Conservation (phyloP, 2,329 filamentous ascomycete genomes). For the Sordariomycetes sp. region DNA sequence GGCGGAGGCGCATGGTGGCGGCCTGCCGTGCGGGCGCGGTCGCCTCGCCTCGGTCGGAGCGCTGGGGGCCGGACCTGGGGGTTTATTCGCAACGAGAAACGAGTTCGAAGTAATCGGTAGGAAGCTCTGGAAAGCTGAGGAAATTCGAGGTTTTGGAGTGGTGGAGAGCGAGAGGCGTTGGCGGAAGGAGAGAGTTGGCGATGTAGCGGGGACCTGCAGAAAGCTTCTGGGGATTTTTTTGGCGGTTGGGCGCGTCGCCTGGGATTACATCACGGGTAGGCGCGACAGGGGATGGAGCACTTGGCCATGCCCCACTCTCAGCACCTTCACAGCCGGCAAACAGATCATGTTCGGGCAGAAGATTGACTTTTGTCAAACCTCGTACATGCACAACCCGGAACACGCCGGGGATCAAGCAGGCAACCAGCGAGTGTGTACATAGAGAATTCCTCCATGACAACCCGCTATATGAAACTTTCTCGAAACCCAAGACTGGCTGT, state of each 20-base stretch:
- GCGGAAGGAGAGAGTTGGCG: neutral
- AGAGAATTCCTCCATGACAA: too few relatives aligned
- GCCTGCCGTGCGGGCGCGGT: neutral
- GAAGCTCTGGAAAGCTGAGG: neutral
- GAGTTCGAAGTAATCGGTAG: neutral
- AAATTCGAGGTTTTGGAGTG: neutral
- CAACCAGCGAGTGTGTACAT: too few relatives aligned
- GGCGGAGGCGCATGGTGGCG: conserved; percentile 54
- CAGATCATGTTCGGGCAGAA: too few relatives aligned
- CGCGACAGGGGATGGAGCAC: neutral
- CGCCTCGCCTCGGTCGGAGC: neutral
- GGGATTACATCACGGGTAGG: neutral
- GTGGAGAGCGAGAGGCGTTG: neutral
- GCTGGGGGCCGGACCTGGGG: neutral
- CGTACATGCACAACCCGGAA: too few relatives aligned
- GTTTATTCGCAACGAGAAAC: neutral
- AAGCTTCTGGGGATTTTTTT: neutral
- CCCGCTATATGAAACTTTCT: too few relatives aligned
- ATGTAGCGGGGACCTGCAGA: neutral
- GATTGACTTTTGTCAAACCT: too few relatives aligned
- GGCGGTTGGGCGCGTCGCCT: neutral
- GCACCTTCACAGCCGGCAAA: too few relatives aligned
- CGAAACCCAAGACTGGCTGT: too few relatives aligned
- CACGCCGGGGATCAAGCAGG: too few relatives aligned
- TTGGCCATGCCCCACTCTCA: neutral